Evolutionary conservation across 1,284 basidiomycete genomes (phyloP).

Genomic region (Leccinum pseudoinsigne): DNA sequence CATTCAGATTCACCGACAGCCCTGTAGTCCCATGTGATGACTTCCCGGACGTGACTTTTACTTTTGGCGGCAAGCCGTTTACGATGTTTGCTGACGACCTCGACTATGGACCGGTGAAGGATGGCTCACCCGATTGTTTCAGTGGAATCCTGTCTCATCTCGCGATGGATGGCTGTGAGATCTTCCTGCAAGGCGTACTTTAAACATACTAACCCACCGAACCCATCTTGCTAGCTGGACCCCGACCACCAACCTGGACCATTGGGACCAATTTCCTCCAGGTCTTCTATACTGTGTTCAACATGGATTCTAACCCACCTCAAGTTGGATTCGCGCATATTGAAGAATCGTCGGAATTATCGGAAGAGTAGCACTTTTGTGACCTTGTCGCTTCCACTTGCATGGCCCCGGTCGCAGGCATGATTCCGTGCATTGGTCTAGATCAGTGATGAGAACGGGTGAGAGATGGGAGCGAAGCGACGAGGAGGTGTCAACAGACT

Average conservation of each 20-base stretch:
- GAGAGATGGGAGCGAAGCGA: too few species aligned
- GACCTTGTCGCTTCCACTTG: too few species aligned
- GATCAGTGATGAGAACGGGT: too few species aligned
- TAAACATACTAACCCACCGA: neutral
- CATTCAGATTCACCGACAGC: too few species aligned
- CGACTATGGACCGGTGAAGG: too few species aligned
- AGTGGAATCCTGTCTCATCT: neutral
- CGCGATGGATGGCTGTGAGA: neutral
- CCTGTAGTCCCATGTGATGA: too few species aligned
- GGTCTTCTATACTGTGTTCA: neutral
- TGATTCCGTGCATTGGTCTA: too few species aligned
- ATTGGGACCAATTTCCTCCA: neutral
- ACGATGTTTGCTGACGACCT: too few species aligned
- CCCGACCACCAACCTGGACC: neutral
- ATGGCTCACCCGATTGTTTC: neutral
- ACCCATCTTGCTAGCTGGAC: neutral
- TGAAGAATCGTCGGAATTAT: neutral
- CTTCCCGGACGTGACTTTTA: too few species aligned
- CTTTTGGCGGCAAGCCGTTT: too few species aligned
- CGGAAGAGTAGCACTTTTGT: neutral
- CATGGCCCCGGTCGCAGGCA: too few species aligned
- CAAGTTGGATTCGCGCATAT: neutral
- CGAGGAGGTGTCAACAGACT: too few species aligned
- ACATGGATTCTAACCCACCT: neutral
- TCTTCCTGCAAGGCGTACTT: neutral